Evolutionary conservation across 768 basidiomycete species (phyloP).

Genomic region (button mushroom (Agaricus bisporus)): DNA sequence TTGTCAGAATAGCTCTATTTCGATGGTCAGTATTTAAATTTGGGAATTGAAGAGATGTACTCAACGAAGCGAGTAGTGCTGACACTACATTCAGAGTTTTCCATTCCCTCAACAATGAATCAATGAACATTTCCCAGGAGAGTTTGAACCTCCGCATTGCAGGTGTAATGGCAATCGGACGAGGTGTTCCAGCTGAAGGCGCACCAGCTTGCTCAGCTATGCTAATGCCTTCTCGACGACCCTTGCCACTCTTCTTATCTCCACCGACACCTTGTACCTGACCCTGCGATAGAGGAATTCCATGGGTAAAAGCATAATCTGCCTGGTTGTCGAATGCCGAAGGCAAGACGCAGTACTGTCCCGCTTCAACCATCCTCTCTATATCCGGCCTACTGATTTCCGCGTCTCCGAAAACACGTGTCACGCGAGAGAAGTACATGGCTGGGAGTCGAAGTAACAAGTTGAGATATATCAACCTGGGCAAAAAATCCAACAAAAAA

Average conservation of each 20-base stretch:
- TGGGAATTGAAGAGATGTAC: not conserved
- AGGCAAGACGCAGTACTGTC: slow-evolving; percentile 11
- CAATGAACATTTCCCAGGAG: slow-evolving; percentile 69
- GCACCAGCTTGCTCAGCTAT: slow-evolving; percentile 14
- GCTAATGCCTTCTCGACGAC: not conserved
- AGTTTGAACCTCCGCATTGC: slow-evolving; percentile 58
- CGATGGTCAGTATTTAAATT: not conserved
- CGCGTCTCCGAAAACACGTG: slow-evolving; percentile 70
- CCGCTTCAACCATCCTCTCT: slow-evolving; percentile 39
- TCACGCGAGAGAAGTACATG: slow-evolving; percentile 75
- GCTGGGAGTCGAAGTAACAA: slow-evolving; percentile 66
- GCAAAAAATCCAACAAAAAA: slow-evolving; percentile 34
- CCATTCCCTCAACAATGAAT: slow-evolving; percentile 66
- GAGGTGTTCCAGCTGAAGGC: slow-evolving; percentile 25
- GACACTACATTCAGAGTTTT: slow-evolving; percentile 73
- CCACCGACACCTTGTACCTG: not conserved
- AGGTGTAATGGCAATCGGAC: slow-evolving; percentile 48
- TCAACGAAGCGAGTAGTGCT: slow-evolving; percentile 46
- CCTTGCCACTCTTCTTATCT: not conserved
- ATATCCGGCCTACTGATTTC: slow-evolving; percentile 74
- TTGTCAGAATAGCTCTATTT: slow-evolving; percentile 60
- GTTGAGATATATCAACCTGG: slow-evolving; percentile 37
- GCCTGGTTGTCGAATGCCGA: slow-evolving; percentile 10
- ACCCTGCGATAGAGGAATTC: not conserved
- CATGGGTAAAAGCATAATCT: not conserved